Evolutionary conservation across 2,329 filamentous ascomycete species (phyloP), one percentile per base, ranked within the genome.

Genomic region (Teratosphaeria pseudoeucalypti): DNA sequence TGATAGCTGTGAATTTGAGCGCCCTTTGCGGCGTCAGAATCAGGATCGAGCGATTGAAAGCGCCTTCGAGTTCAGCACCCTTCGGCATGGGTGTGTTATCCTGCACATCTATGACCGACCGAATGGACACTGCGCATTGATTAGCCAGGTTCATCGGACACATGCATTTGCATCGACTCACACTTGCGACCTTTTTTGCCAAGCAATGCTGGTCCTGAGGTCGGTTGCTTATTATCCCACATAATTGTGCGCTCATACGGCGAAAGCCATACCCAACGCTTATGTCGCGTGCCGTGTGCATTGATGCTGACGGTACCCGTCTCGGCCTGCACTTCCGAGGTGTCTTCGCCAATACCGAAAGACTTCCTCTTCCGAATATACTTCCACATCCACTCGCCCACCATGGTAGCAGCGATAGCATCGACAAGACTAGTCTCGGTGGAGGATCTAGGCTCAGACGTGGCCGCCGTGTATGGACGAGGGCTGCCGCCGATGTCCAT

Each of bases 141-240:
- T 64, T 56, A 62, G 57, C 29, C 62, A 58, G 37, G 55, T 2
- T 39, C 43, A 19, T 14, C 23, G 54, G 39, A 14, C 14, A 37
- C 12, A 19, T 6, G 9, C 26, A 11, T 52, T 29, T n/a, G 16
- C 19, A 6, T 54, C 52, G 60, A 85, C 91, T 85, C 81, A 96
- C 92, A 77, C 77, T 97, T 99, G 67, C 94, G 86, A 58, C 94
- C 94, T 71, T 88, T 88, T 79, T 97, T 99, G 65, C 94, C 94
- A 80, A 97, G 82, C 73, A 99, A 76, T 34, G 92, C 92, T 67
- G 85, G 88, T 34, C 92, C 91, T 66, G 86, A 90, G 10, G 86
- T 90, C 16, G 94, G 94, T 75, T 99, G 94, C 79, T 95, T 96
- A 80, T 88, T 95, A 74, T 92, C 96, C 94, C 94, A 99, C 74